Evolutionary conservation across 352 stramenopile genomes (phyloP).

Genomic region (Pythium sp.): DNA sequence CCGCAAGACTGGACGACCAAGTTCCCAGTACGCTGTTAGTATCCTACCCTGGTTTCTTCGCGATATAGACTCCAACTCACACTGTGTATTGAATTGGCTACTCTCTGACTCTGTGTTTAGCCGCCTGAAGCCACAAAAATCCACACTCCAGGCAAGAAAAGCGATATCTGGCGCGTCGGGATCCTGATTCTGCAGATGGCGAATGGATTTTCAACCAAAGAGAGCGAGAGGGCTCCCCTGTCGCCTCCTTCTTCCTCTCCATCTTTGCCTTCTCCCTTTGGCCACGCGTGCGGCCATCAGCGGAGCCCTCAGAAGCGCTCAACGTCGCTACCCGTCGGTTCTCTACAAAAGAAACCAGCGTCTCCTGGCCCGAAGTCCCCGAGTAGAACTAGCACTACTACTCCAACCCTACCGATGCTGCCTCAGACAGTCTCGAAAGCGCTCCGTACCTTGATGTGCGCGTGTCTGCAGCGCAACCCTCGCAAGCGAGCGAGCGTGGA

Average conservation of each 20-base stretch:
- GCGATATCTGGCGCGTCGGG: constrained; percentile 57
- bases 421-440: constrained; percentile 42
- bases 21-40: constrained; percentile 15
- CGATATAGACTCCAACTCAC: neutral
- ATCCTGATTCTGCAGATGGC: constrained; percentile 58
- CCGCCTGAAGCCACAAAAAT: constrained; percentile 25
- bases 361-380: neutral
- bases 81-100: neutral
- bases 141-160: constrained; percentile 25
- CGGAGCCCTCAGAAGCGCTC: constrained; percentile 10
- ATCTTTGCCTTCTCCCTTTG: neutral
- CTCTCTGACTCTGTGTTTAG: constrained; percentile 9
- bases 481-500: constrained; percentile 34
- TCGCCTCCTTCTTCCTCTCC: neutral
- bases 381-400: neutral
- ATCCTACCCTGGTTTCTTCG: neutral
- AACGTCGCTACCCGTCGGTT: neutral
- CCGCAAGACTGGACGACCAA: constrained; percentile 22
- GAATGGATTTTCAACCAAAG: constrained; percentile 17
- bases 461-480: constrained; percentile 42
- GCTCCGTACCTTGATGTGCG: constrained; percentile 37
- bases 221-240: neutral
- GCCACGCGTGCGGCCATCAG: neutral
- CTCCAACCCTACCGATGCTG: constrained; percentile 26
- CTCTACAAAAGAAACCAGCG: constrained; percentile 2